Base-by-base conservation (phyloP, 1,284 basidiomycete genomes). In the Mycosarcoma mackinlayi region DNA sequence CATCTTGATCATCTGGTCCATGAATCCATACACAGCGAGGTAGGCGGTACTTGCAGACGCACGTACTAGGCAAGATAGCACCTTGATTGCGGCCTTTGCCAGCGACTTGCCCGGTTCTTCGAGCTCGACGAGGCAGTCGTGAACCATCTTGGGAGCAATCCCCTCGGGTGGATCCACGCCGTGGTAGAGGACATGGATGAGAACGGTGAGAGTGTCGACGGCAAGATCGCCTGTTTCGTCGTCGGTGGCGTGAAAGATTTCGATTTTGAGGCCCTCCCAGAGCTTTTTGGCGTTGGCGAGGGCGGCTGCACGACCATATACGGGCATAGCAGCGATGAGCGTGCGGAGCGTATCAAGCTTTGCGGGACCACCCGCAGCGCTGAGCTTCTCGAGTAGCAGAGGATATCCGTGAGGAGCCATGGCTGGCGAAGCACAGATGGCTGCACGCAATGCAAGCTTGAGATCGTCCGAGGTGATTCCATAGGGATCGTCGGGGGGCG, bases 401-500 rank as follows among this genome's bases (percentile, higher is more conserved):
- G 93, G 91, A 37, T 96, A 88, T 1, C 93, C 94, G 63, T 92
- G 85, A 6, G 88, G 87, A 0, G 93, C 94, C 79, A 98, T 95
- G 25, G 86, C 84, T 3, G 94, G 90, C 0, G 90, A 91, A 0
- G 93, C 90, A 57, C 86, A 87, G 54, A 99, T 85, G 81, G 92
- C 93, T 24, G 79, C 83, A 14, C 89, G 86, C 16, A 98, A 86
- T 1, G 90, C 86, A 34, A 84, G 75, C 77, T 91, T 91, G 31
- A 99, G 87, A 78, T 98, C 92, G 39, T 95, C 92, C 0, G 92
- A 87, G 1, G 90, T 92, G 67, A 98, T 96, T 7, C 92, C 91
- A 82, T 95, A 95, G 4, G 94, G 93, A 79, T 98, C 94, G 75
- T 94, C 91, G 1, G 93, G 91, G 6, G 94, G 93, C 11, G 94